Percentiles rank a stretch among this genome's conserved stretches.
Conservation (phyloP, 2,329 filamentous ascomycete species). For the Arthrobotrys musiformis region DNA sequence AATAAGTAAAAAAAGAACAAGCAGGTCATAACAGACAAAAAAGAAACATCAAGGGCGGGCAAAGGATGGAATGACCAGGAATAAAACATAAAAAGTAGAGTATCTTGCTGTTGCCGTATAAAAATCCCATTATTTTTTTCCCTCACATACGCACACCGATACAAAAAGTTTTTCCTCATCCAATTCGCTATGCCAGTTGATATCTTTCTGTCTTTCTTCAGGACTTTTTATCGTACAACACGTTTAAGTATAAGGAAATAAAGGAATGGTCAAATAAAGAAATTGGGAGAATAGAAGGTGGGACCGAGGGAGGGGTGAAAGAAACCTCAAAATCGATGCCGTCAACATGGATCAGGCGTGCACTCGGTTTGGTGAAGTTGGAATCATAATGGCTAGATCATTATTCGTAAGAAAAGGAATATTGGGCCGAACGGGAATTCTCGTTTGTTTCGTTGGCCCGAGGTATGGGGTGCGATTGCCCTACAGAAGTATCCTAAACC, state of each 20-base stretch:
- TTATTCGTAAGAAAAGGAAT: constrained; percentile 13
- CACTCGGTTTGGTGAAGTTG: not conserved
- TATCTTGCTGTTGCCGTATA: constrained; percentile 56
- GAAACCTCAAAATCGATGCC: not conserved
- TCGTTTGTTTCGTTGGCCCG: not conserved
- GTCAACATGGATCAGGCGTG: not conserved
- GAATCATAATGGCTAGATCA: not conserved
- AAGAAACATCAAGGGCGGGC: not conserved
- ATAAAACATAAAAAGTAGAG: constrained; percentile 19
- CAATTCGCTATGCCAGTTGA: constrained; percentile 44
- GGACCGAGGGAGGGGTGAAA: not conserved
- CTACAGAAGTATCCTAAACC: constrained; percentile 14
- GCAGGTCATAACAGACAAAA: not conserved
- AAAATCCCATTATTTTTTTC: constrained; percentile 52
- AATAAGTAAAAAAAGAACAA: constrained; percentile 2
- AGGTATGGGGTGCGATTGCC: not conserved
- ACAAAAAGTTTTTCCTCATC: constrained; percentile 53
- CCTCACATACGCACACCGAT: constrained; percentile 27
- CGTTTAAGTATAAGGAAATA: constrained; percentile 38
- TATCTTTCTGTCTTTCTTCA: constrained; percentile 54
- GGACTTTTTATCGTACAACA: constrained; percentile 57
- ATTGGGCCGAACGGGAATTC: not conserved
- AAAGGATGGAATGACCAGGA: not conserved
- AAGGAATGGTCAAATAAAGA: constrained; percentile 15
- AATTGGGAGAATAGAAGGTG: not conserved